Evolutionary conservation across 1,284 basidiomycete genomes (phyloP).

Genomic region (Porodaedalea pini): DNA sequence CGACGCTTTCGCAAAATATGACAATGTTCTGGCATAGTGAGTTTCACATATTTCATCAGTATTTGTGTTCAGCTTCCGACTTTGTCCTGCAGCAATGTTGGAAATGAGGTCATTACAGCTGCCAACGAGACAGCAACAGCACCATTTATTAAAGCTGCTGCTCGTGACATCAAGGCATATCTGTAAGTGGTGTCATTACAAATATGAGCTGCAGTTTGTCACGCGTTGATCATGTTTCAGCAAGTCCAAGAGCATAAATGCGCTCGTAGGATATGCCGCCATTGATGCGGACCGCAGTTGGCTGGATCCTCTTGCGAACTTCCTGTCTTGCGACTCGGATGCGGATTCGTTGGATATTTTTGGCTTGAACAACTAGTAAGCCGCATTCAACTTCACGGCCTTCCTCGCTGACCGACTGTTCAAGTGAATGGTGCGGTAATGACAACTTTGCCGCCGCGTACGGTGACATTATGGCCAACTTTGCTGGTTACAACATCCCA

Average conservation of each 20-base stretch:
- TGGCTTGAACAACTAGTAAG: constrained; percentile 77
- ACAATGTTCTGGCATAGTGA: constrained; percentile 72
- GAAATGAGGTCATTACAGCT: constrained; percentile 80
- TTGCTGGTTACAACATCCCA: constrained; percentile 68
- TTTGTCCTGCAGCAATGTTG: constrained; percentile 55
- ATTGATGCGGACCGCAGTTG: constrained; percentile 72
- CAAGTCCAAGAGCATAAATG: constrained; percentile 61
- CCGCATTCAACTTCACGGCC: constrained; percentile 20
- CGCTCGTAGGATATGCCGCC: constrained; percentile 81
- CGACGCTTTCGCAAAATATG: constrained; percentile 74
- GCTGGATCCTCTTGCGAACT: constrained; percentile 72
- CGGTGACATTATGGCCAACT: constrained; percentile 48
- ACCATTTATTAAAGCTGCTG: constrained; percentile 87
- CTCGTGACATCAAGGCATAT: constrained; percentile 84
- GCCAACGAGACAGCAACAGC: constrained; percentile 60
- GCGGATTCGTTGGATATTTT: constrained; percentile 76
- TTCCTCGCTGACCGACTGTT: constrained; percentile 14
- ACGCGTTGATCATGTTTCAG: constrained; percentile 33
- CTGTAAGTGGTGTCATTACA: constrained; percentile 40
- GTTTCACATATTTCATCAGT: neutral
- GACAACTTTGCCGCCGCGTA: constrained; percentile 58
- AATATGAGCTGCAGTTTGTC: constrained; percentile 10
- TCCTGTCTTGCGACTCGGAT: constrained; percentile 78
- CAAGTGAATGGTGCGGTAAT: constrained; percentile 78
- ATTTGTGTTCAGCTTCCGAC: neutral